These are phyloP conservation scores for Claviceps sp. DNA, from an alignment of 2,329 filamentous ascomycete species.

Conservation along the genomic window DNA sequence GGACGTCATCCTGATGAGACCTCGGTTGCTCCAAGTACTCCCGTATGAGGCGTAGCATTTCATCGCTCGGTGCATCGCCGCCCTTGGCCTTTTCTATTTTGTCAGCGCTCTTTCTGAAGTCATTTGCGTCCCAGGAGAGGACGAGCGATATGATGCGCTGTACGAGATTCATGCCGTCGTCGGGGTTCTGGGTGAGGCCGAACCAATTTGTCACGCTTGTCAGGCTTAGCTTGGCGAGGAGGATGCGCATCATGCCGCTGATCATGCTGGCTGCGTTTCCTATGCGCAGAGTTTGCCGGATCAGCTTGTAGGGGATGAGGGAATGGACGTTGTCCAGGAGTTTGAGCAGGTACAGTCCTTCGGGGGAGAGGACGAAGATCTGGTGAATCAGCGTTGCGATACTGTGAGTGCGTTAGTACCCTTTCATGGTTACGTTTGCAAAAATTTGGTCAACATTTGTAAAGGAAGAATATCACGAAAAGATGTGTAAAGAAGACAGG, in stretches of 20 bases:
- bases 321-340: slow-evolving; percentile 57
- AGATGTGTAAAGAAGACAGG: background rate
- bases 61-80: slow-evolving; percentile 34
- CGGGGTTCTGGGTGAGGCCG: slow-evolving; percentile 54
- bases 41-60: slow-evolving; percentile 47
- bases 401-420: slow-evolving; percentile 23
- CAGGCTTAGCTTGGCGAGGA: slow-evolving; percentile 67
- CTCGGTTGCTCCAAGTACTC: slow-evolving; percentile 39
- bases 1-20: slow-evolving; percentile 43
- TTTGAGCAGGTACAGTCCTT: slow-evolving; percentile 61
- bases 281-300: slow-evolving; percentile 60
- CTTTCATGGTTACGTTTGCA: too few species aligned
- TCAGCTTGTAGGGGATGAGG: slow-evolving; percentile 56
- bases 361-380: slow-evolving; percentile 57
- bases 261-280: slow-evolving; percentile 77
- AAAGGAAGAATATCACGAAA: too few species aligned
- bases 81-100: slow-evolving; percentile 51
- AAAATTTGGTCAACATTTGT: too few species aligned
- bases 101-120: slow-evolving; percentile 52
- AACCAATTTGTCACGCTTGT: slow-evolving; percentile 68
- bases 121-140: slow-evolving; percentile 57
- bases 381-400: slow-evolving; percentile 64
- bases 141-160: slow-evolving; percentile 65
- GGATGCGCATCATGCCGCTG: slow-evolving; percentile 55
- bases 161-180: slow-evolving; percentile 70